These are phyloP conservation scores for Spongospora subterranea DNA, from an alignment of 208 protist genomes.

Conservation along the genomic window DNA sequence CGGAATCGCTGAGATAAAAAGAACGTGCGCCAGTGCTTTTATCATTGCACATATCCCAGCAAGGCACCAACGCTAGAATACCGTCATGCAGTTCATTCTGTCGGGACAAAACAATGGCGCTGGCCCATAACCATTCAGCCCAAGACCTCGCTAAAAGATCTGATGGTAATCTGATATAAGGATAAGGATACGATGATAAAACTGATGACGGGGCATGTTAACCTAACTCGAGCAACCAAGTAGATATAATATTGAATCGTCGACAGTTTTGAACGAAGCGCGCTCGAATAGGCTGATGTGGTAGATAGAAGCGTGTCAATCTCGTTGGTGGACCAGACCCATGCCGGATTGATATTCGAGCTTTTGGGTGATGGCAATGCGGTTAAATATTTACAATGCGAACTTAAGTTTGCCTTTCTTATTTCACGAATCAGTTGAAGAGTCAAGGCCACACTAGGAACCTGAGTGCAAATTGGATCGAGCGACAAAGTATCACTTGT, in stretches of 20 bases:
- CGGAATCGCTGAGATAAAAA: background rate
- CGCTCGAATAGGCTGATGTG: background rate
- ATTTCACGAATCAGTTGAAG: background rate
- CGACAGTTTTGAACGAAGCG: background rate
- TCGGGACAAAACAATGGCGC: slow-evolving; percentile 34
- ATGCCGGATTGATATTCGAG: background rate
- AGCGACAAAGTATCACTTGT: background rate
- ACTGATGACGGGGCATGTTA: background rate
- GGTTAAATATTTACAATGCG: background rate
- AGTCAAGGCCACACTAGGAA: slow-evolving; percentile 30
- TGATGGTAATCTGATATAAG: background rate
- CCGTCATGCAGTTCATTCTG: background rate
- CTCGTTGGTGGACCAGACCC: background rate
- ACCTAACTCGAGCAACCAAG: background rate
- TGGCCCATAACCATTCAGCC: slow-evolving; percentile 47
- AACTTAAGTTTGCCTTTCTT: background rate
- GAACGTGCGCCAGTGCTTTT: background rate
- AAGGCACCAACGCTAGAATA: background rate
- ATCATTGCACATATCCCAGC: slow-evolving; percentile 44
- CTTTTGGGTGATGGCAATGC: background rate
- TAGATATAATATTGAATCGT: slow-evolving; percentile 55
- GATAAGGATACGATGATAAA: background rate
- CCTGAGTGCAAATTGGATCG: background rate
- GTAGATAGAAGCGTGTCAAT: background rate
- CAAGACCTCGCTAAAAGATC: background rate